Conservation (phyloP, 192 early-diverging fungal species). For the Coemansia sp. region DNA sequence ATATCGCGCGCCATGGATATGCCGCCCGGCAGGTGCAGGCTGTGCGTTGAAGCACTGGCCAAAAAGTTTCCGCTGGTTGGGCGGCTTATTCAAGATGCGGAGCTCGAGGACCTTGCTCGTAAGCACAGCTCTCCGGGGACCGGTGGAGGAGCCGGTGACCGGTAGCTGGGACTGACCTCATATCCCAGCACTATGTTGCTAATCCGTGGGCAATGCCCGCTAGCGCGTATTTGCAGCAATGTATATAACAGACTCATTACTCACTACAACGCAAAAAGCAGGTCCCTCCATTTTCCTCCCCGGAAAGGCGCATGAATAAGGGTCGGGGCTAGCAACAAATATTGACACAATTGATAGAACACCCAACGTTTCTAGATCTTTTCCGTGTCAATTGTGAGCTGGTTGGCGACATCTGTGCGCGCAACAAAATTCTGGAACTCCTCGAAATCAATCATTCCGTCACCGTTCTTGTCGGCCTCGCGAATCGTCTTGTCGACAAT, state of each 20-base stretch:
- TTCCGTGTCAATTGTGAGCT: constrained; percentile 82
- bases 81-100: background rate
- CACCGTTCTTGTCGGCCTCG: constrained; percentile 92
- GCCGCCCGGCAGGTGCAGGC: background rate
- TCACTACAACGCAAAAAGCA: too few relatives aligned
- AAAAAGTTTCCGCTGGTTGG: background rate
- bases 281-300: too few relatives aligned
- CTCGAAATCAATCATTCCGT: constrained; percentile 95
- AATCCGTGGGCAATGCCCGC: too few relatives aligned
- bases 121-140: too few relatives aligned
- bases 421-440: constrained; percentile 96
- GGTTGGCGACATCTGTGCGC: constrained; percentile 89
- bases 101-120: background rate
- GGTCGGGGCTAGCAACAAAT: too few relatives aligned
- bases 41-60: background rate
- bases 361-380: constrained; percentile 31
- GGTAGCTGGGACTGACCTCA: too few relatives aligned
- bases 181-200: too few relatives aligned
- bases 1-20: constrained; percentile 34
- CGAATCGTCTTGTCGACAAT: constrained; percentile 99
- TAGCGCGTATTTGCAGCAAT: too few relatives aligned
- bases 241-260: too few relatives aligned
- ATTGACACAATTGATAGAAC: too few relatives aligned
- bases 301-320: too few relatives aligned
- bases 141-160: too few relatives aligned